Conservation (phyloP, 1,139 yeast species). For the Sugiyamaella xylanicola region DNA sequence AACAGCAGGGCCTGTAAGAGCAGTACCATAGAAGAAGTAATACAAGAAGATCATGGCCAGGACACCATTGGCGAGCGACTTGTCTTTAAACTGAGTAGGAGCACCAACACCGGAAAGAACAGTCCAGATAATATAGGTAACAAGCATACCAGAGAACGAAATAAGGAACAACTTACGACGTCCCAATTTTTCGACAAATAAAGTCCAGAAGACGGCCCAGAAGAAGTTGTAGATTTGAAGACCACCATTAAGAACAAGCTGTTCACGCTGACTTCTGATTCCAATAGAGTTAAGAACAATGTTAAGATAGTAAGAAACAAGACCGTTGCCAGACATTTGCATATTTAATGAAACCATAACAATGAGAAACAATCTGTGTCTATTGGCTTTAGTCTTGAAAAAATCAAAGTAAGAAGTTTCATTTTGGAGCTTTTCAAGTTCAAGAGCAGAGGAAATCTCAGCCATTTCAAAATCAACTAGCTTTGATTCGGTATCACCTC, state of each 20-base stretch:
- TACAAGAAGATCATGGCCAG: constrained; percentile 6
- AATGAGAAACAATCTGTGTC: constrained; percentile 42
- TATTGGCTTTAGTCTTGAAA: constrained; percentile 31
- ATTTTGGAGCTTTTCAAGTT: constrained; percentile 25
- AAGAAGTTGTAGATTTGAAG: constrained; percentile 19
- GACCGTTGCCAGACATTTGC: constrained; percentile 25
- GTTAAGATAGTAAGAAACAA: constrained; percentile 28
- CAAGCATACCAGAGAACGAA: constrained; percentile 15
- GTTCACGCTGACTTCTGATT: constrained; percentile 22
- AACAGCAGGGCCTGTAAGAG: not conserved
- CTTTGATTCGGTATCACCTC: constrained; percentile 27
- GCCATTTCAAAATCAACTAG: constrained; percentile 28
- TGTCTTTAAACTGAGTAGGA: constrained; percentile 3
- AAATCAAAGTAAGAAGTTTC: constrained; percentile 22
- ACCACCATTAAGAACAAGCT: constrained; percentile 24
- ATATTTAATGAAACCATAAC: constrained; percentile 20
- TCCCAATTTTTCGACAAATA: constrained; percentile 24
- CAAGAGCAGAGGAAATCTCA: constrained; percentile 11
- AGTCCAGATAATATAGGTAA: constrained; percentile 9
- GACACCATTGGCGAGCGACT: constrained; percentile 8
- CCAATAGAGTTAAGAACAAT: constrained; percentile 27
- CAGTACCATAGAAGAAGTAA: constrained; percentile 16
- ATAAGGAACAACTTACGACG: constrained; percentile 23
- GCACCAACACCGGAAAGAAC: constrained; percentile 10
- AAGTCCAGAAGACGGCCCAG: constrained; percentile 24